Conservation (phyloP, 208 protist genomes). For the Sergeia podlipaevii region DNA sequence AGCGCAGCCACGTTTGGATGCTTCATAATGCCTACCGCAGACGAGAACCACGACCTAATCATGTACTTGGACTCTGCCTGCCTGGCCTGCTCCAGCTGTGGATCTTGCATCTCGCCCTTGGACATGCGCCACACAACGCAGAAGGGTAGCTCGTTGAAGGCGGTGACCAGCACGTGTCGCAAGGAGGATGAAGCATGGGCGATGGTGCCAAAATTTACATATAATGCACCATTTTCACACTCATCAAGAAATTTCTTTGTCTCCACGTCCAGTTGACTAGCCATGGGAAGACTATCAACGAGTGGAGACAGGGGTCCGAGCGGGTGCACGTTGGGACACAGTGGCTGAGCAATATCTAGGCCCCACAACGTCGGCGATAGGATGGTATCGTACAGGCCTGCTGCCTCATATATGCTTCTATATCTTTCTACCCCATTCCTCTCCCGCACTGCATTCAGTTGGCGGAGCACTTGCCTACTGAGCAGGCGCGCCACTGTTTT, state of each 20-base stretch:
- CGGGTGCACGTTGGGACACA: constrained; percentile 50
- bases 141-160: constrained; percentile 21
- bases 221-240: constrained; percentile 32
- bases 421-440: constrained; percentile 16
- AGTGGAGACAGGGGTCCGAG: constrained; percentile 36
- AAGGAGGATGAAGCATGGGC: constrained; percentile 8
- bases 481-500: constrained; percentile 11
- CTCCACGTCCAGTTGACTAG: constrained; percentile 6
- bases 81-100: neutral
- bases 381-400: constrained; percentile 36
- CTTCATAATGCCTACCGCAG: constrained; percentile 30
- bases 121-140: constrained; percentile 53
- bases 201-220: constrained; percentile 55
- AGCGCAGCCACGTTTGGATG: constrained; percentile 40
- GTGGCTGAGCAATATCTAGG: constrained; percentile 38
- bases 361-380: constrained; percentile 40
- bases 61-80: constrained; percentile 10
- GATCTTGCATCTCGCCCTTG: neutral
- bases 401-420: constrained; percentile 24
- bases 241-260: constrained; percentile 30
- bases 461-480: constrained; percentile 4
- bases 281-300: constrained; percentile 15
- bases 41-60: constrained; percentile 21
- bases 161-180: constrained; percentile 17
- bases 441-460: constrained; percentile 20